Percentiles rank a stretch among this genome's conserved stretches.
Conservation (phyloP, 2,329 filamentous ascomycete genomes). For the Bisporella sp. region DNA sequence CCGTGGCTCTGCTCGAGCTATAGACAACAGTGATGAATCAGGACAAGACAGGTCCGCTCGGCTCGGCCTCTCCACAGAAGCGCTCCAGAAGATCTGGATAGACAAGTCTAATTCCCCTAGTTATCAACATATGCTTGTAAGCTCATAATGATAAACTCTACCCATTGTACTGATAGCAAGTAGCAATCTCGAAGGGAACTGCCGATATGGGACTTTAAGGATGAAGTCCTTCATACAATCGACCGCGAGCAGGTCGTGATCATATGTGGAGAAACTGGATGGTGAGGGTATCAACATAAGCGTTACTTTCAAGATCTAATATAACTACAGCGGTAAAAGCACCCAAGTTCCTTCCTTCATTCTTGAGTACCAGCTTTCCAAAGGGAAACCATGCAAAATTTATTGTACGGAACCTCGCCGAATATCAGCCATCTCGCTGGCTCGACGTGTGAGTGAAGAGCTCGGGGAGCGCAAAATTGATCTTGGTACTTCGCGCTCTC, state of each 20-base stretch:
- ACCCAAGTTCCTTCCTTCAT: constrained; percentile 95
- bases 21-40: constrained; percentile 42
- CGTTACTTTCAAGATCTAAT: neutral
- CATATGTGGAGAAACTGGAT: constrained; percentile 93
- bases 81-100: constrained; percentile 51
- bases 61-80: constrained; percentile 21
- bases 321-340: constrained; percentile 68
- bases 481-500: constrained; percentile 71
- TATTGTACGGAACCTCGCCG: constrained; percentile 93
- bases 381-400: constrained; percentile 79
- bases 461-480: constrained; percentile 79
- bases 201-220: constrained; percentile 81
- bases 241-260: constrained; percentile 81
- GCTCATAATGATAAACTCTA: constrained; percentile 14
- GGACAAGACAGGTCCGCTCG: constrained; percentile 27
- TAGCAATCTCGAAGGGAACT: constrained; percentile 64
- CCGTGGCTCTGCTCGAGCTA: constrained; percentile 40
- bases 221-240: constrained; percentile 70
- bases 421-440: constrained; percentile 93
- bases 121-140: constrained; percentile 73
- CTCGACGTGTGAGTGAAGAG: constrained; percentile 88
- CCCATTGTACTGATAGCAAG: constrained; percentile 21
- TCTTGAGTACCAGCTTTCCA: constrained; percentile 77
- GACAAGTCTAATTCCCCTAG: constrained; percentile 49
- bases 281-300: constrained; percentile 34